Evolutionary conservation across 495 filamentous ascomycete genomes (phyloP).

Genomic region (Annulohypoxylon moriforme): DNA sequence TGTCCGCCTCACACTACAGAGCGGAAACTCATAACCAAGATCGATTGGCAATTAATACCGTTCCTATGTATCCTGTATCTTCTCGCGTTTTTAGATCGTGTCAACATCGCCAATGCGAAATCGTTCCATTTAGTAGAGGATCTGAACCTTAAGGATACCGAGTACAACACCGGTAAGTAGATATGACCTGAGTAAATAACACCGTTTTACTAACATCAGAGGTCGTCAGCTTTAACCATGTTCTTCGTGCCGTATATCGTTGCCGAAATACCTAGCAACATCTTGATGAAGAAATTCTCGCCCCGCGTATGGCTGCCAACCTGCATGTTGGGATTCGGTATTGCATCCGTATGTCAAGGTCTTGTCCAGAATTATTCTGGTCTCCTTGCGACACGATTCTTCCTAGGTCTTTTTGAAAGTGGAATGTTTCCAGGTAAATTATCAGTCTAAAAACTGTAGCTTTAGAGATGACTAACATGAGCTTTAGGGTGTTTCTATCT

Average conservation of each 20-base stretch:
- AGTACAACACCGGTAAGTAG: slow-evolving; percentile 71
- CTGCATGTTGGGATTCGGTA: slow-evolving; percentile 87
- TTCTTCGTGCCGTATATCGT: slow-evolving; percentile 95
- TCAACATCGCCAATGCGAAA: slow-evolving; percentile 76
- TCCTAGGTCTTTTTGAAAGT: slow-evolving; percentile 87
- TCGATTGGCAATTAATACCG: slow-evolving; percentile 84
- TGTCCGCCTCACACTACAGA: slow-evolving; percentile 76
- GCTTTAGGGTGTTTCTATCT: slow-evolving; percentile 77
- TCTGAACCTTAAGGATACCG: slow-evolving; percentile 66
- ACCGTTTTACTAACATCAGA: slow-evolving; percentile 6
- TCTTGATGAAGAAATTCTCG: slow-evolving; percentile 82
- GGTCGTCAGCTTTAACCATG: slow-evolving; percentile 71
- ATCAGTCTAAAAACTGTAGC: slow-evolving; percentile 28
- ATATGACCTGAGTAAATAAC: not conserved
- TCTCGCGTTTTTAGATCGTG: slow-evolving; percentile 87
- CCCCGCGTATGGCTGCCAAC: slow-evolving; percentile 83
- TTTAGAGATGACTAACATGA: slow-evolving; percentile 37
- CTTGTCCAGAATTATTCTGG: slow-evolving; percentile 81
- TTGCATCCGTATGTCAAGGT: slow-evolving; percentile 82
- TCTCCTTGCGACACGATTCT: slow-evolving; percentile 84
- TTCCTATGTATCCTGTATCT: slow-evolving; percentile 86
- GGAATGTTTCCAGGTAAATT: slow-evolving; percentile 81
- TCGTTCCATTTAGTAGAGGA: slow-evolving; percentile 73
- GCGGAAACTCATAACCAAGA: slow-evolving; percentile 75
- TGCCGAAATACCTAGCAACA: slow-evolving; percentile 90